Percentiles rank a stretch among this genome's conserved stretches.
Conservation (phyloP, 2,329 filamentous ascomycete genomes). For the Pestalotiopsis fici region DNA sequence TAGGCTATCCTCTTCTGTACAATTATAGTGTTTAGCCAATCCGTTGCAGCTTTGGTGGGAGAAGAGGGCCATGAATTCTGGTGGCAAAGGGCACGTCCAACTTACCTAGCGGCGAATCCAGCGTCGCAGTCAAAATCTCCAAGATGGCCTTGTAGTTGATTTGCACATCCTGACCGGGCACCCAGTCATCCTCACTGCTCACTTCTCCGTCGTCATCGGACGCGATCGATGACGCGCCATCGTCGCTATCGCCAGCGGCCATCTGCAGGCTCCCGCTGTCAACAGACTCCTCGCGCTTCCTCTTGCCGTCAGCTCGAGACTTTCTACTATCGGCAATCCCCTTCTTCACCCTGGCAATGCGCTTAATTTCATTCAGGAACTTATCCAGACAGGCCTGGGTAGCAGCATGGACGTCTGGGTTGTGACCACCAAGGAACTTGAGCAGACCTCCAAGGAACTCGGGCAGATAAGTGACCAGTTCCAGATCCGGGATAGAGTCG, state of each 20-base stretch:
- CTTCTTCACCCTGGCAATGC: constrained; percentile 89
- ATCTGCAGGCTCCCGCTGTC: constrained; percentile 65
- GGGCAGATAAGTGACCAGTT: constrained; percentile 89
- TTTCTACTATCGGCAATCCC: constrained; percentile 86
- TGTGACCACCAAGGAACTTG: constrained; percentile 88
- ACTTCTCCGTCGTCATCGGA: constrained; percentile 53
- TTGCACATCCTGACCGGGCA: constrained; percentile 94
- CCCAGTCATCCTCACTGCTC: constrained; percentile 87
- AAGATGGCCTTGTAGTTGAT: constrained; percentile 91
- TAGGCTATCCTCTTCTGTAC: constrained; percentile 82
- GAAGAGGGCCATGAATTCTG: neutral
- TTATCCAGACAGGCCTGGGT: constrained; percentile 88
- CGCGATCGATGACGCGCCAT: constrained; percentile 57
- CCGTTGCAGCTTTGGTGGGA: neutral
- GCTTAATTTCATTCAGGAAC: constrained; percentile 91
- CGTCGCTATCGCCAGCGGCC: constrained; percentile 61
- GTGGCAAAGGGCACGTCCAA: constrained; percentile 7
- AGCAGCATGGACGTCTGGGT: constrained; percentile 90
- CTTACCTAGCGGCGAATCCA: constrained; percentile 78
- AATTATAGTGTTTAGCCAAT: constrained; percentile 14
- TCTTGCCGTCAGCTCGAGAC: constrained; percentile 65
- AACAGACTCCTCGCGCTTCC: constrained; percentile 69
- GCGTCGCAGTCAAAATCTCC: constrained; percentile 85
- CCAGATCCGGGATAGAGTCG: constrained; percentile 94
- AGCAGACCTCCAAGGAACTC: constrained; percentile 89